Percentiles rank a stretch among this genome's conserved stretches.
These are phyloP conservation scores for Colletotrichum sp. DNA, from an alignment of 2,329 filamentous ascomycete genomes.

Conservation along the genomic window DNA sequence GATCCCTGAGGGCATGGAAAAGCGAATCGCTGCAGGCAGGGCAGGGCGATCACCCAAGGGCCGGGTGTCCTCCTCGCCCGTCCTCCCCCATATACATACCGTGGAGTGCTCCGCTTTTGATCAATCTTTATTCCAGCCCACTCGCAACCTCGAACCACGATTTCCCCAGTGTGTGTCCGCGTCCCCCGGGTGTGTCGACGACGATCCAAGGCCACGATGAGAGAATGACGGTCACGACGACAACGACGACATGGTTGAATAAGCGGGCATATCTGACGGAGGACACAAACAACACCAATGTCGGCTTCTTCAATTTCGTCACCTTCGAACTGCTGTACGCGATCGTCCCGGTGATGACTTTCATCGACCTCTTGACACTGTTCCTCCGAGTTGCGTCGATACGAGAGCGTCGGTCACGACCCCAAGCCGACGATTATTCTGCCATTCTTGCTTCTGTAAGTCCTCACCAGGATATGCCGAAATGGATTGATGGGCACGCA, in stretches of 20 bases:
- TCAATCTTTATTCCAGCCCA: neutral
- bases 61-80: neutral
- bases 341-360: neutral
- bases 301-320: constrained; percentile 9
- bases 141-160: neutral
- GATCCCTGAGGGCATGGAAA: neutral
- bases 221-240: neutral
- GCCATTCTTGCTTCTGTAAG: neutral
- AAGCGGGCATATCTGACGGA: neutral
- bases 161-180: neutral
- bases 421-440: neutral
- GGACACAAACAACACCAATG: neutral
- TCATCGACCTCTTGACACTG: neutral
- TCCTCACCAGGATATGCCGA: neutral
- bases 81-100: neutral
- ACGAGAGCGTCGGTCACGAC: neutral
- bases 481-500: fast-evolving
- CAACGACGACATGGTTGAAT: neutral
- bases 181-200: neutral
- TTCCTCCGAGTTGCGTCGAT: neutral
- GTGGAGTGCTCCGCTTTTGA: neutral
- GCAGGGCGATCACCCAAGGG: neutral
- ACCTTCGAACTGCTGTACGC: neutral
- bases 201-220: neutral
- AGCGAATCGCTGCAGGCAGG: neutral